phyloP scores from a whole-genome alignment of 2,329 filamentous ascomycete species.

The Aureobasidium zeae region DNA sequence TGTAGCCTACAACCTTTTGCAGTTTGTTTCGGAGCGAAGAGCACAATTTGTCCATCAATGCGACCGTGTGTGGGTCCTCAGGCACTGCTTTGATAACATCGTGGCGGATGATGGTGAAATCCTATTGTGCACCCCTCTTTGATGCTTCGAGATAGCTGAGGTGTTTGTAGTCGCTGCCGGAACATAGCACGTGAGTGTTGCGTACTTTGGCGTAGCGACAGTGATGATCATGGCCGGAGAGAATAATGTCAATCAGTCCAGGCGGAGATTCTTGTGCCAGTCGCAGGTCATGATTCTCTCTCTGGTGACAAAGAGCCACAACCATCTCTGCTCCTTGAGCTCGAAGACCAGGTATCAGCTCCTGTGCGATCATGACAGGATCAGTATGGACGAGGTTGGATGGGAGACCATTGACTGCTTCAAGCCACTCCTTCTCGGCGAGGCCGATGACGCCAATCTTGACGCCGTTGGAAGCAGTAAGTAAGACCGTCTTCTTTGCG shows the following conservation, averaged over 20 bases:
- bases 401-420: constrained; percentile 77
- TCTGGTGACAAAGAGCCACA: constrained; percentile 73
- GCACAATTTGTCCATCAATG: constrained; percentile 60
- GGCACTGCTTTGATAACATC: constrained; percentile 63
- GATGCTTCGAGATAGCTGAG: constrained; percentile 74
- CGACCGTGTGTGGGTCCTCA: constrained; percentile 51
- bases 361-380: constrained; percentile 63
- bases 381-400: constrained; percentile 75
- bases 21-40: constrained; percentile 65
- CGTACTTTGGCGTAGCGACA: constrained; percentile 72
- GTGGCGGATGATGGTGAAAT: constrained; percentile 66
- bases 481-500: constrained; percentile 63
- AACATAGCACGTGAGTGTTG: constrained; percentile 73
- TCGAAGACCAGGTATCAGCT: constrained; percentile 63
- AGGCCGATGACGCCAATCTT: constrained; percentile 80
- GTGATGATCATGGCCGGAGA: constrained; percentile 86
- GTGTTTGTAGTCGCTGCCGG: constrained; percentile 86
- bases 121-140: constrained; percentile 49
- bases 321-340: constrained; percentile 73
- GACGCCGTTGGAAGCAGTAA: constrained; percentile 73
- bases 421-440: constrained; percentile 80
- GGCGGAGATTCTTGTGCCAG: constrained; percentile 61
- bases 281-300: constrained; percentile 84
- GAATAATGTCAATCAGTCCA: constrained; percentile 71
- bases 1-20: constrained; percentile 76